Conservation (phyloP, 2,329 filamentous ascomycete species). For the Aureobasidium melanogenum region DNA sequence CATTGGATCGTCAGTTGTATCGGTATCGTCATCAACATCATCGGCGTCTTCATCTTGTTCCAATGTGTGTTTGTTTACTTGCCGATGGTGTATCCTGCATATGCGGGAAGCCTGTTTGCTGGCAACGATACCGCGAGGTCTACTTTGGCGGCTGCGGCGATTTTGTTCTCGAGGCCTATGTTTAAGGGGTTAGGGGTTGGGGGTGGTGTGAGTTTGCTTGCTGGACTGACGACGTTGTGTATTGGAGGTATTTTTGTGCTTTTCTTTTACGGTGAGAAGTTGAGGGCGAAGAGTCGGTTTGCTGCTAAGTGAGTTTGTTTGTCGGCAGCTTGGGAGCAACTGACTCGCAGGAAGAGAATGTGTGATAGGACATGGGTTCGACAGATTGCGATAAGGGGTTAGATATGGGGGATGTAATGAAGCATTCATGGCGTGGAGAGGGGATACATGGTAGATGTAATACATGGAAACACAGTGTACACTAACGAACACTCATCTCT, state of each 20-base stretch:
- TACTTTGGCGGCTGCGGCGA: slow-evolving; percentile 49
- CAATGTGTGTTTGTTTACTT: slow-evolving; percentile 35
- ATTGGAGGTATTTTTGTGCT: slow-evolving; percentile 43
- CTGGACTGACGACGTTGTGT: slow-evolving; percentile 29
- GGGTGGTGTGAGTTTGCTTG: slow-evolving; percentile 48
- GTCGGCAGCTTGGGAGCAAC: no score
- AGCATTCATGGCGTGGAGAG: not conserved
- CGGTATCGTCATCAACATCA: slow-evolving; percentile 32
- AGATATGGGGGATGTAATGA: not conserved
- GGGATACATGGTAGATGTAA: not conserved
- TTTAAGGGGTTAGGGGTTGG: slow-evolving; percentile 52
- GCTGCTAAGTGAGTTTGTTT: slow-evolving; percentile 14
- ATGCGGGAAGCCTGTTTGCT: slow-evolving; percentile 50
- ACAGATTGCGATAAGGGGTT: not conserved
- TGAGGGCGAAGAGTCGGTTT: slow-evolving; percentile 30
- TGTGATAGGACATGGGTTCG: not conserved
- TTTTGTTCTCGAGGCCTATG: slow-evolving; percentile 52
- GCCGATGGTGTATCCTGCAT: slow-evolving; percentile 29
- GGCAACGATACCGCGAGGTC: slow-evolving; percentile 51
- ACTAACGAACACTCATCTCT: not conserved
- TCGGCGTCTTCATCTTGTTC: slow-evolving; percentile 31
- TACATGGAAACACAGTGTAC: not conserved
- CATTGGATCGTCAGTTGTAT: slow-evolving; percentile 34
- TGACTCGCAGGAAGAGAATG: not conserved
- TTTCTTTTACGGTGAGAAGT: slow-evolving; percentile 47